Evolutionary conservation across 352 stramenopile species (phyloP).

Genomic region (Phytophthora foliorum): DNA sequence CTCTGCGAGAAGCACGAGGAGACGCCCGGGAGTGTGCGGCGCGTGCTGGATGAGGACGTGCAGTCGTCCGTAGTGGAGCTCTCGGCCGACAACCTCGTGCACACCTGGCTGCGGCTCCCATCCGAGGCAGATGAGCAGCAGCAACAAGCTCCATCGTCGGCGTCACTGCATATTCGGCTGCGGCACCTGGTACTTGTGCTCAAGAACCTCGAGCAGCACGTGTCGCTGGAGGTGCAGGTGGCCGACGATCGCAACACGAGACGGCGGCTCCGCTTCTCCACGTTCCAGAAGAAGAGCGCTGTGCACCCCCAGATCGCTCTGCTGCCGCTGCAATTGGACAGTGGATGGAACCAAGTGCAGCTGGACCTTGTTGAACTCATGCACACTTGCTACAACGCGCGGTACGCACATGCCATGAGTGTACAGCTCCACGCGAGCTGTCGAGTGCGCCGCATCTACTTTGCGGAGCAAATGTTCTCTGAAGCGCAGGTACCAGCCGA

Average conservation of each 20-base stretch:
- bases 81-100: constrained; percentile 36
- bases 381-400: constrained; percentile 50
- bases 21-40: constrained; percentile 38
- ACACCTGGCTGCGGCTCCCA: constrained; percentile 64
- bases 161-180: constrained; percentile 61
- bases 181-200: constrained; percentile 58
- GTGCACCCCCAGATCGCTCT: constrained; percentile 50
- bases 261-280: constrained; percentile 58
- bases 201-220: constrained; percentile 49
- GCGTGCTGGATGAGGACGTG: constrained; percentile 66
- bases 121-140: constrained; percentile 18
- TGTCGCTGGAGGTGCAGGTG: constrained; percentile 61
- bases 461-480: constrained; percentile 53
- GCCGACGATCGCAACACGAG: constrained; percentile 42
- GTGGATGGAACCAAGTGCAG: constrained; percentile 72
- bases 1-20: constrained; percentile 70
- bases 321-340: constrained; percentile 55
- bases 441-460: constrained; percentile 67
- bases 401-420: constrained; percentile 51
- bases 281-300: constrained; percentile 53
- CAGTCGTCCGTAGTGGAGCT: constrained; percentile 72
- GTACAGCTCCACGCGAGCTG: constrained; percentile 68
- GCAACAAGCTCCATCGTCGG: neutral
- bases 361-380: constrained; percentile 56
- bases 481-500: constrained; percentile 55